A percentile compares a stretch with the other conserved stretches of the same genome.
phyloP scores from a whole-genome alignment of 345 rosid species.

The Capsella bursapastoris region DNA sequence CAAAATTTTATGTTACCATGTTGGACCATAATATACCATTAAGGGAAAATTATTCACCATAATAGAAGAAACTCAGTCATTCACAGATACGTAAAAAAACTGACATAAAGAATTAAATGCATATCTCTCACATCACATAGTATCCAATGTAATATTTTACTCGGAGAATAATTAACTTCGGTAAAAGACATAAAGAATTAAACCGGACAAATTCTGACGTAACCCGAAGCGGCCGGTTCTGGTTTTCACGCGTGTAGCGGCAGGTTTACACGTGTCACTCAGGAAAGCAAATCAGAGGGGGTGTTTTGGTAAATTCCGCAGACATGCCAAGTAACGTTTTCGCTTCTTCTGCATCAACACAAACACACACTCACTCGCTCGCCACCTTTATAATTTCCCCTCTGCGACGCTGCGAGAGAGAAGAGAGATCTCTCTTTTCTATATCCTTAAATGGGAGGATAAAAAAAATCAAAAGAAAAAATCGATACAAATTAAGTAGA shows the following conservation, averaged over 20 bases:
- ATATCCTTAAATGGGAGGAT: slow-evolving; percentile 7
- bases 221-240: slow-evolving; percentile 35
- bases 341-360: slow-evolving; percentile 40
- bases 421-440: slow-evolving; percentile 10
- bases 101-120: slow-evolving; percentile 2
- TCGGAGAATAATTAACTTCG: background rate
- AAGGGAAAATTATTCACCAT: background rate
- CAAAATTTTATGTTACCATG: background rate
- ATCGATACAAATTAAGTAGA: background rate
- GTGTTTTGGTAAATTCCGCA: background rate
- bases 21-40: background rate
- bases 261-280: slow-evolving; percentile 9
- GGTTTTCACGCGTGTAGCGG: slow-evolving; percentile 41
- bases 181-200: slow-evolving; percentile 7
- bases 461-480: background rate
- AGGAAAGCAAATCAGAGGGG: background rate
- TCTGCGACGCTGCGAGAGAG: slow-evolving; percentile 9
- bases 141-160: slow-evolving; percentile 3
- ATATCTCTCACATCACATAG: background rate
- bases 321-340: slow-evolving; percentile 42
- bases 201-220: slow-evolving; percentile 35
- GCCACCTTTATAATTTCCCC: slow-evolving; percentile 35
- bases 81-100: background rate
- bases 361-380: background rate
- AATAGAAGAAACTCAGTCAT: background rate